Conservation (phyloP, 805 yeast genomes). For the Schwanniomyces polymorphus region DNA sequence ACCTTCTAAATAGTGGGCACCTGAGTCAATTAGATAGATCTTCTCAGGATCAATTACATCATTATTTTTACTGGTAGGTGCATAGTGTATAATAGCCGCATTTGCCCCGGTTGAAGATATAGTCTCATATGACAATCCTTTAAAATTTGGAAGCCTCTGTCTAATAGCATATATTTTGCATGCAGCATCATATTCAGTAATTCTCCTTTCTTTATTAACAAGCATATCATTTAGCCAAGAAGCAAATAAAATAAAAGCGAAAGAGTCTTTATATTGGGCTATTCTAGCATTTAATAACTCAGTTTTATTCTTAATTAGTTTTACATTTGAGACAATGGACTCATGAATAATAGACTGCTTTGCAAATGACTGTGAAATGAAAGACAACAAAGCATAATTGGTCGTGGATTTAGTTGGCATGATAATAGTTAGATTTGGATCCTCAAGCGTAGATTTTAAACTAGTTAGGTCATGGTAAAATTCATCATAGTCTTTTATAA, state of each 20-base stretch:
- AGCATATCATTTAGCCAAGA: conserved; percentile 76
- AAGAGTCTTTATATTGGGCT: conserved; percentile 85
- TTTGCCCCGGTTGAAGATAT: conserved; percentile 77
- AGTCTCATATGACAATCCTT: conserved; percentile 73
- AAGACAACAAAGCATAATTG: conserved; percentile 29
- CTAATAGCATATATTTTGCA: conserved; percentile 58
- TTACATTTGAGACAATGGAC: conserved; percentile 48
- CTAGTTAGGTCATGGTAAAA: conserved; percentile 57
- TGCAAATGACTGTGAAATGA: conserved; percentile 29
- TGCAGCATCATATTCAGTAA: conserved; percentile 69
- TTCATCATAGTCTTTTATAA: conserved; percentile 51
- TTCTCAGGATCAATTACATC: conserved; percentile 63
- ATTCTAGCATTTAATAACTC: conserved; percentile 71
- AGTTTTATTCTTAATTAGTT: conserved; percentile 70
- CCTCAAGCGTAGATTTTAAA: conserved; percentile 18
- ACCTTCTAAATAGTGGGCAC: conserved; percentile 90
- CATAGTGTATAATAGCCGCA: conserved; percentile 74
- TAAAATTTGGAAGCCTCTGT: conserved; percentile 51
- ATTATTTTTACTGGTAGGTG: conserved; percentile 61
- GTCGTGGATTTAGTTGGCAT: conserved; percentile 31
- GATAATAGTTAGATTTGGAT: conserved; percentile 17
- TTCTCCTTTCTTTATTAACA: conserved; percentile 33
- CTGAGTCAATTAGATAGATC: conserved; percentile 82
- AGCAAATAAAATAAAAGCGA: conserved; percentile 69
- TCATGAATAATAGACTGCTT: conserved; percentile 21